Evolutionary conservation across 345 rosid species (phyloP).

Genomic region (Balakata baccata): DNA sequence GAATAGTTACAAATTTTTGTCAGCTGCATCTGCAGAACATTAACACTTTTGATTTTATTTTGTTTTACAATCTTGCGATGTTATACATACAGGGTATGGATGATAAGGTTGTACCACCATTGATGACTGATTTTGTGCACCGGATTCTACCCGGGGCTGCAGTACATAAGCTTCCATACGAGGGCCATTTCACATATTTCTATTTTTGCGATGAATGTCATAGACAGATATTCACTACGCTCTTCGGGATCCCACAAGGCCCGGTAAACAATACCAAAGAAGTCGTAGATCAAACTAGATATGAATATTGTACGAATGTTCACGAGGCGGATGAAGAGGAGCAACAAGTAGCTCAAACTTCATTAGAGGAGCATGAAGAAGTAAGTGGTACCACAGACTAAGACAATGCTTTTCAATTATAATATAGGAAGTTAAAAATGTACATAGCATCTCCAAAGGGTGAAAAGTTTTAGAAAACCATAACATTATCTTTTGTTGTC

Average conservation of each 20-base stretch:
- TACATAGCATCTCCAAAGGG: conserved; percentile 11
- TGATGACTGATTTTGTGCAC: conserved; percentile 66
- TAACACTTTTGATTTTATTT: too few relatives aligned
- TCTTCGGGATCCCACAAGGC: conserved; percentile 61
- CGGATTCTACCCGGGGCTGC: conserved; percentile 66
- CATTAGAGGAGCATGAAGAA: conserved; percentile 15
- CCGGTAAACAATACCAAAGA: conserved; percentile 28
- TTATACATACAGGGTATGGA: conserved; percentile 57
- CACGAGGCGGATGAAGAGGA: not conserved
- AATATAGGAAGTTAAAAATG: conserved; percentile 10
- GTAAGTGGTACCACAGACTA: not conserved
- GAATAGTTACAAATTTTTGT: not conserved
- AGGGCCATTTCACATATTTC: conserved; percentile 64
- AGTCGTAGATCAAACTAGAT: conserved; percentile 24
- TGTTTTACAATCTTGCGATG: conserved; percentile 28
- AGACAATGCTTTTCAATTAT: not conserved
- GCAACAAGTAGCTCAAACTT: not conserved
- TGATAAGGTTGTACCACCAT: conserved; percentile 64
- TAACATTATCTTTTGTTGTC: not conserved
- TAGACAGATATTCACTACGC: conserved; percentile 62
- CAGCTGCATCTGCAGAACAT: not conserved
- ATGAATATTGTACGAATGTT: conserved; percentile 19
- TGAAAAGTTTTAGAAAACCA: conserved; percentile 2
- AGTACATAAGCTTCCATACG: conserved; percentile 65
- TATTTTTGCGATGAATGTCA: conserved; percentile 69